Evolutionary conservation across 768 basidiomycete genomes (phyloP).

Genomic region (Hericium rajendrae): DNA sequence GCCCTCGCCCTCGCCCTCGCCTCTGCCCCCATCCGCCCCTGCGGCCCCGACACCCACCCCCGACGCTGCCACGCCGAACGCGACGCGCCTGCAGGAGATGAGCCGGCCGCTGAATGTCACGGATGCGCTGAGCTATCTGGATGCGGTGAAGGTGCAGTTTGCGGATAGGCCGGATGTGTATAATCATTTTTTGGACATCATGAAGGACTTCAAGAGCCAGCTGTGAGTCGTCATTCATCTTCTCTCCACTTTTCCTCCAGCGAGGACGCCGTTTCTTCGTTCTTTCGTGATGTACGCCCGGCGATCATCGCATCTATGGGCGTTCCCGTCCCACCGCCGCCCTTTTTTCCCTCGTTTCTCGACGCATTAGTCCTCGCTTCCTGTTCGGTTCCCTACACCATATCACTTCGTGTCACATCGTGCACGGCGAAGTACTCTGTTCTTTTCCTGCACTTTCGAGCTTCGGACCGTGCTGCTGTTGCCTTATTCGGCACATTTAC

Average conservation of each 20-base stretch:
- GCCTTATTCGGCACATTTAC: not conserved
- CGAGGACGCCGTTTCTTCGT: too few species aligned
- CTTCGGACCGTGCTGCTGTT: not conserved
- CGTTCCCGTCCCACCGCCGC: too few species aligned
- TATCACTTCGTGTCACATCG: too few species aligned
- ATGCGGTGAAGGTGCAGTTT: conserved; percentile 90
- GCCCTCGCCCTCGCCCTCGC: not conserved
- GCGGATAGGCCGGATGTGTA: conserved; percentile 87
- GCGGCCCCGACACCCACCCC: not conserved
- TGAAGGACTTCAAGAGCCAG: conserved; percentile 99
- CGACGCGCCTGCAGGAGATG: conserved; percentile 21
- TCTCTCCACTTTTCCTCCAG: too few species aligned
- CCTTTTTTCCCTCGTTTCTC: too few species aligned
- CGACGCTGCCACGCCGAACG: conserved; percentile 15
- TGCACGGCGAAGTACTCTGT: too few species aligned
- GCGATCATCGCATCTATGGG: not conserved
- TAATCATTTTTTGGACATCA: conserved; percentile 90
- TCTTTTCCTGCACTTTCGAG: too few species aligned
- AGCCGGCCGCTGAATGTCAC: conserved; percentile 78
- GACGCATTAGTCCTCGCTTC: too few species aligned
- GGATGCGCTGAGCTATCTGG: conserved; percentile 88
- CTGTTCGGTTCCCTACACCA: too few species aligned
- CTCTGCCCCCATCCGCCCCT: not conserved
- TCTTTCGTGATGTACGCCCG: not conserved
- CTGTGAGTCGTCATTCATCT: conserved; percentile 60